Evolutionary conservation across 2,329 filamentous ascomycete species (phyloP), one percentile per base, ranked within the genome.

Genomic region (Acarospora socialis): DNA sequence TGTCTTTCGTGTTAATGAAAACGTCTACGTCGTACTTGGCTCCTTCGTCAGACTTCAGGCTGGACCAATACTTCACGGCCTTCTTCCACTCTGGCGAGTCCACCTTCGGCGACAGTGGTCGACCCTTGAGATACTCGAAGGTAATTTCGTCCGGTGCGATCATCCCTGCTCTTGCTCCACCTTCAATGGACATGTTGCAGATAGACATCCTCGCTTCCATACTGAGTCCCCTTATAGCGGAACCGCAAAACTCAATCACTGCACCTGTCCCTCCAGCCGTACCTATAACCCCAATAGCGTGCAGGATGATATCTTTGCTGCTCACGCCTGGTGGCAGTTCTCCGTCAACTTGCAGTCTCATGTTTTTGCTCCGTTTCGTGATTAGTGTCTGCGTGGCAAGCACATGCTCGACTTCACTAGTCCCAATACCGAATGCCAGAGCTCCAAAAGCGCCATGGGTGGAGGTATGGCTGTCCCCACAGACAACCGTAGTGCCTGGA

Each of bases 131-230:
- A 54, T 95, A 98, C 44, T 92, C 82, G 47, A 93, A 93, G 17
- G 90, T 95, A 36, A 66, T 80, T 51, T 94, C 78, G 50, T 98
- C 90, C 4, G 90, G 90, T 7, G 90, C 90, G 37, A 98, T 77
- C 84, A 98, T 92, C 44, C 90, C 90, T 38, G 87, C 87, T 60
- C 90, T 73, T 28, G 90, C 90, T 58, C 90, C 90, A 45, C 70
- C 90, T 65, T 98, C 90, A 46, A 95, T 94, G 9, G 86, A 84
- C 90, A 95, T 95, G 65, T 98, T 98, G 66, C 90, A 95, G 55
- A 98, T 92, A 41, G 86, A 94, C 90, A 98, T 95, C 45, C 90
- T 76, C 25, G 87, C 90, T 60, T 95, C 90, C 73, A 98, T 93
- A 58, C 82, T 92, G 47, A 95, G 66, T 39, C 60, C 63, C 46